phyloP scores from a whole-genome alignment of 2,329 filamentous ascomycete species.

The Ascocoryne sarcoides region DNA sequence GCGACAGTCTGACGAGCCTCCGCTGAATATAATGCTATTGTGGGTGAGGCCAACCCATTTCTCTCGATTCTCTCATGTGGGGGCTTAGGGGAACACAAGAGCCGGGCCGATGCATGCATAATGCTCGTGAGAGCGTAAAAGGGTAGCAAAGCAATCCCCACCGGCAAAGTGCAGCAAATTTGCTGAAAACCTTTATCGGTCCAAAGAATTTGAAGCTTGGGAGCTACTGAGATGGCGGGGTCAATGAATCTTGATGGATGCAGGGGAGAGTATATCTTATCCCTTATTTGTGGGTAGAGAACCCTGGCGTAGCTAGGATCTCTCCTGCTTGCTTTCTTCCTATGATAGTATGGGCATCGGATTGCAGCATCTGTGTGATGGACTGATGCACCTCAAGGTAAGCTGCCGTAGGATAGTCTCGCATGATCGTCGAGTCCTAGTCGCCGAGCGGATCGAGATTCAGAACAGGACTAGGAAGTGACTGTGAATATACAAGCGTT shows the following conservation, averaged over 20 bases:
- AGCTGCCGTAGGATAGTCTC: no score
- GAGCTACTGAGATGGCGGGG: not conserved
- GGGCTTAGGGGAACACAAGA: conserved; percentile 16
- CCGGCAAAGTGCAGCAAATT: conserved; percentile 13
- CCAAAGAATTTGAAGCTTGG: conserved; percentile 3
- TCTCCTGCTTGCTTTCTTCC: not conserved
- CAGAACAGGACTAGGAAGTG: not conserved
- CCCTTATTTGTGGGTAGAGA: not conserved
- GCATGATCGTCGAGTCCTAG: not conserved
- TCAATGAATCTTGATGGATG: not conserved
- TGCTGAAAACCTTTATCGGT: conserved; percentile 4
- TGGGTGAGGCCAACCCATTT: conserved; percentile 2
- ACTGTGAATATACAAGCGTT: not conserved
- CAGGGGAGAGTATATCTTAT: not conserved
- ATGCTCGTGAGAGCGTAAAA: conserved; percentile 15
- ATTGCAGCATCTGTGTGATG: no score
- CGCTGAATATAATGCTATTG: conserved; percentile 10
- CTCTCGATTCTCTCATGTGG: conserved; percentile 14
- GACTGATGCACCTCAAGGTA: no score
- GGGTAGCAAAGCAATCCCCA: conserved; percentile 10
- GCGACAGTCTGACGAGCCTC: conserved; percentile 5
- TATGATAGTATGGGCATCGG: no score
- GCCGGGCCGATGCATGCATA: conserved; percentile 16
- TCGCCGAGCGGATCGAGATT: not conserved
- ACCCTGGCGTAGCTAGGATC: conserved; percentile 1